Evolutionary conservation across 2,329 filamentous ascomycete genomes (phyloP).

Genomic region (Venturiaceae sp.): DNA sequence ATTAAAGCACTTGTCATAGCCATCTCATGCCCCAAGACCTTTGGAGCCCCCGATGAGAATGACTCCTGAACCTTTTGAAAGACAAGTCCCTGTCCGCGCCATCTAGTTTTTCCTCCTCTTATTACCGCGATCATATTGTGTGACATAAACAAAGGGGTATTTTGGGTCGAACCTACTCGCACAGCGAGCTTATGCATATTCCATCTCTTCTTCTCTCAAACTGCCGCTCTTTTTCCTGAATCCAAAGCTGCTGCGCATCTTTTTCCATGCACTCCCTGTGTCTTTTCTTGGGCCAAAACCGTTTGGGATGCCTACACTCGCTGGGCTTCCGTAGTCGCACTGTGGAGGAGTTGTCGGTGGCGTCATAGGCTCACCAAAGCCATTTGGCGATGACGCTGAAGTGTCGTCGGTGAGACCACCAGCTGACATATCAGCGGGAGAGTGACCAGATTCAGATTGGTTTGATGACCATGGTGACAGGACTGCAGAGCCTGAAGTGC

Average conservation of each 20-base stretch:
- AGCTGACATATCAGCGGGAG: constrained; percentile 29
- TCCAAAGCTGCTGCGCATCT: constrained; percentile 9
- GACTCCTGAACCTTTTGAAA: neutral
- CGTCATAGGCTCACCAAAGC: constrained; percentile 55
- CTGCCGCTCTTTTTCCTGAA: constrained; percentile 8
- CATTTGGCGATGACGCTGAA: constrained; percentile 42
- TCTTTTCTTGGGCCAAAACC: neutral
- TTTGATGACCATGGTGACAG: constrained; percentile 15
- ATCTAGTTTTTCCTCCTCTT: neutral
- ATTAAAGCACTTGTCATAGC: neutral
- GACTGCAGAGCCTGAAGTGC: neutral
- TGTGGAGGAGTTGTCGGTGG: constrained; percentile 61
- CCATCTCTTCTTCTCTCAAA: constrained; percentile 6
- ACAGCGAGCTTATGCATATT: neutral
- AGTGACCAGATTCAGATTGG: constrained; percentile 11
- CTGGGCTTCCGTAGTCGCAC: constrained; percentile 6
- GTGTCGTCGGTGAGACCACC: constrained; percentile 47
- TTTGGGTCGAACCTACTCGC: neutral
- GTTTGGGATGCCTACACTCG: neutral
- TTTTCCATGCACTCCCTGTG: constrained; percentile 7
- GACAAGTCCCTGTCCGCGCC: neutral
- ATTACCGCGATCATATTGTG: neutral
- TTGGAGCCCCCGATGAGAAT: neutral
- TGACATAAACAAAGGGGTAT: neutral
- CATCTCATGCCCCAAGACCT: neutral